phyloP scores from a whole-genome alignment of 2,329 filamentous ascomycete species.

The Fusarium illudens region DNA sequence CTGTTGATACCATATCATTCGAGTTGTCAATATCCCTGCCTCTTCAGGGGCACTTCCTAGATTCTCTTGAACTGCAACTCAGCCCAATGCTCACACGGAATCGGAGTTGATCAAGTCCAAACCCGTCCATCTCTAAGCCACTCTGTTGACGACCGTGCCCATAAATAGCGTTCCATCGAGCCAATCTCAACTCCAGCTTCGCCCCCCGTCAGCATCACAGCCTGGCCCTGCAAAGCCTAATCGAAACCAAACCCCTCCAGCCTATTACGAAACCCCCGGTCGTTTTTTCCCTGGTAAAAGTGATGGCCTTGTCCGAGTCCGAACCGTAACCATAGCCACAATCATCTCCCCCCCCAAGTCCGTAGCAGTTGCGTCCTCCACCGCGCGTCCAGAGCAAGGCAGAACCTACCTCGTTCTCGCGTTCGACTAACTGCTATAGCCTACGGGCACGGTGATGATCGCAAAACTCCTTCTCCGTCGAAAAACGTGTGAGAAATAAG shows the following conservation, averaged over 20 bases:
- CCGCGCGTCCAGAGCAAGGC: not conserved
- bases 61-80: not conserved
- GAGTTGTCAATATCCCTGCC: not conserved
- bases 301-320: not conserved
- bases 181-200: not conserved
- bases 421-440: not conserved
- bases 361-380: not conserved
- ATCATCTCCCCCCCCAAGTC: not conserved
- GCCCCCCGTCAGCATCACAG: not conserved
- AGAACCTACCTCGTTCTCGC: not conserved
- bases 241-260: not conserved
- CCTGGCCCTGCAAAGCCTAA: not conserved
- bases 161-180: not conserved
- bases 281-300: not conserved
- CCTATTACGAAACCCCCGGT: not conserved
- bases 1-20: not conserved
- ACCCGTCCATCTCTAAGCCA: not conserved
- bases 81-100: not conserved
- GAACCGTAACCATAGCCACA: not conserved
- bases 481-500: not conserved
- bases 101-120: not conserved
- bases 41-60: not conserved
- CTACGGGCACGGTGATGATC: conserved; percentile 1
- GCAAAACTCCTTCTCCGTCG: not conserved
- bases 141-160: not conserved